These are phyloP conservation scores for Tulasnella sp. DNA, from an alignment of 768 basidiomycete genomes.

Conservation along the genomic window DNA sequence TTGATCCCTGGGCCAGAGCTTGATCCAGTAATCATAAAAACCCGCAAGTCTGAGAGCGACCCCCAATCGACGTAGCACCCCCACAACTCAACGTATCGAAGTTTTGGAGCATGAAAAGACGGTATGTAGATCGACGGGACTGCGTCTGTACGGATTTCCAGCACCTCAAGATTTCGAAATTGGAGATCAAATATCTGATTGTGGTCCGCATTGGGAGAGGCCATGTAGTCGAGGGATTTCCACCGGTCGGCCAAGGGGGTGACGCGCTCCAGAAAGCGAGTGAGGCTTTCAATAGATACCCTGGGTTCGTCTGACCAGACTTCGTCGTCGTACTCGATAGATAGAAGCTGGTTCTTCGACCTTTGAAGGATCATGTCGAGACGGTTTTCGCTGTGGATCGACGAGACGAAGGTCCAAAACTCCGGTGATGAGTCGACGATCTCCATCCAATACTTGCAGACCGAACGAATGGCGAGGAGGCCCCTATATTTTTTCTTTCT, in stretches of 20 bases:
- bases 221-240: background rate
- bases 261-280: background rate
- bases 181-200: background rate
- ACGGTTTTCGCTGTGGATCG: too few species aligned
- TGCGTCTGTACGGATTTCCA: background rate
- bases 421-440: too few species aligned
- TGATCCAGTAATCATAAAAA: too few species aligned
- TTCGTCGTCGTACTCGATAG: background rate
- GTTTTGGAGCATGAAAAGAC: too few species aligned
- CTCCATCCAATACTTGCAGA: background rate
- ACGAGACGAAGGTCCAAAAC: too few species aligned
- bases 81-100: too few species aligned
- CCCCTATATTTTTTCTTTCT: background rate
- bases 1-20: too few species aligned
- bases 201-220: fast-evolving
- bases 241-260: background rate
- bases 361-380: too few species aligned
- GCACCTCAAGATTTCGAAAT: background rate
- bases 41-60: too few species aligned
- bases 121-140: background rate
- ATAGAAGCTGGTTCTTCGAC: too few species aligned
- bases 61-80: too few species aligned
- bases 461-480: background rate
- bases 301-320: too few species aligned
- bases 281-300: background rate